Conservation (phyloP, 352 stramenopile genomes). For the Phytophthora fragariae region DNA sequence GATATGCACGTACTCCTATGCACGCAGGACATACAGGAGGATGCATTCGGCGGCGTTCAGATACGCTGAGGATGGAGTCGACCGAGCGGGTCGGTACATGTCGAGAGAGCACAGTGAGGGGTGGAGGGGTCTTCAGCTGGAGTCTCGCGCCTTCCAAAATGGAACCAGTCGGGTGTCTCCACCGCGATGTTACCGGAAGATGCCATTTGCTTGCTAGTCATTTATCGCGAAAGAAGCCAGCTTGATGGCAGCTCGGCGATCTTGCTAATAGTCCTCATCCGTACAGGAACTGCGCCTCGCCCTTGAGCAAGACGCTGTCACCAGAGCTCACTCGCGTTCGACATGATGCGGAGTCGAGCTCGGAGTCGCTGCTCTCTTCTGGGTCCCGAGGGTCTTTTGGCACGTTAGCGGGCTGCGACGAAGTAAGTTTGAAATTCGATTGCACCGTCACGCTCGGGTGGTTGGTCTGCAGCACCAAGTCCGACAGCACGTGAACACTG, state of each 20-base stretch:
- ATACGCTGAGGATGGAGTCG: background rate
- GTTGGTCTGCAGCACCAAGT: constrained; percentile 66
- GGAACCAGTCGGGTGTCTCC: constrained; percentile 6
- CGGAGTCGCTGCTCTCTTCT: constrained; percentile 25
- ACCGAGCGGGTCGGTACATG: background rate
- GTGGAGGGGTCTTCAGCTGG: background rate
- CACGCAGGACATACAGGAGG: background rate
- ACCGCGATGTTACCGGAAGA: constrained; percentile 8
- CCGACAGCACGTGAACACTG: constrained; percentile 63
- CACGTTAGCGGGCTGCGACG: constrained; percentile 19
- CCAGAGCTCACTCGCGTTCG: constrained; percentile 24
- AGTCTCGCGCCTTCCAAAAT: constrained; percentile 26
- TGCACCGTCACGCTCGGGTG: constrained; percentile 44
- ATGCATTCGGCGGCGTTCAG: constrained; percentile 3
- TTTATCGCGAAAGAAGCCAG: constrained; percentile 10
- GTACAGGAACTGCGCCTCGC: constrained; percentile 60
- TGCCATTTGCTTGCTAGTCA: background rate
- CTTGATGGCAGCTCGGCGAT: background rate
- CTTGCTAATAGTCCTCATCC: constrained; percentile 34
- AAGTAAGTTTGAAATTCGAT: constrained; percentile 30
- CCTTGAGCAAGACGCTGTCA: constrained; percentile 53
- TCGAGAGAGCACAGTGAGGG: constrained; percentile 4
- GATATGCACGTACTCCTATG: background rate
- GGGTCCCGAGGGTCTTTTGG: constrained; percentile 11
- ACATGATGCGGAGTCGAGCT: constrained; percentile 22